Percentiles rank a stretch among this genome's conserved stretches.
Conservation (phyloP, 331 rosid genomes). For the Stylosanthes scabra region DNA sequence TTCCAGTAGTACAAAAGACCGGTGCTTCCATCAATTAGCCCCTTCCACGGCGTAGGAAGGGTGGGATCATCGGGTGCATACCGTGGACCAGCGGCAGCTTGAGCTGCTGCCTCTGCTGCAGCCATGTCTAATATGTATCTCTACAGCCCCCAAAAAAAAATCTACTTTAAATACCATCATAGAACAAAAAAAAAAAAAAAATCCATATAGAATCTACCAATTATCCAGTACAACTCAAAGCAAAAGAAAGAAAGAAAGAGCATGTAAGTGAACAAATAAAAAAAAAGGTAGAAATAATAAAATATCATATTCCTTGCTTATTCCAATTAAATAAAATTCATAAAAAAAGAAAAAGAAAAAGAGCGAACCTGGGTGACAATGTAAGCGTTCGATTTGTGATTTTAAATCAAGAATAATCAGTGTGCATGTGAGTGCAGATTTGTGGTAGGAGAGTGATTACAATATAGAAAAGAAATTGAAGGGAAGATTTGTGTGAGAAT, state of each 20-base stretch:
- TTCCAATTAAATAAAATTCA: not conserved
- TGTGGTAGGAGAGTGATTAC: not conserved
- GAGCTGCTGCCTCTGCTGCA: slow-evolving; percentile 71
- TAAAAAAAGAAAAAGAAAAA: not conserved
- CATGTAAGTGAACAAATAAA: not conserved
- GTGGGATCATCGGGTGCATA: slow-evolving; percentile 97
- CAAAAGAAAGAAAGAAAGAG: not conserved
- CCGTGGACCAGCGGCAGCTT: slow-evolving; percentile 76
- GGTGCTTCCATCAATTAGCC: slow-evolving; percentile 91
- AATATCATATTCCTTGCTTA: not conserved
- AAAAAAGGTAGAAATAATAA: too few relatives aligned
- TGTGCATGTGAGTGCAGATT: not conserved
- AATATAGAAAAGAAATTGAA: not conserved
- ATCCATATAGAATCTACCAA: not conserved
- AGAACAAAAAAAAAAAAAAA: not conserved
- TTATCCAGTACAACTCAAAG: not conserved
- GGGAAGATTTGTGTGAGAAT: not conserved
- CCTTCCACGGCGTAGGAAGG: slow-evolving; percentile 95
- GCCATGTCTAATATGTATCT: slow-evolving; percentile 54
- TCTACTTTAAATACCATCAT: not conserved
- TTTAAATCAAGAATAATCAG: not conserved
- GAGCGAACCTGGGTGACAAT: not conserved
- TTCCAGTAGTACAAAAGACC: slow-evolving; percentile 91
- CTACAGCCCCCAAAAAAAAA: slow-evolving; percentile 30
- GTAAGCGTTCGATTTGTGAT: not conserved